Evolutionary conservation across 2,329 filamentous ascomycete species (phyloP).

Genomic region (Colletotrichum sp.): DNA sequence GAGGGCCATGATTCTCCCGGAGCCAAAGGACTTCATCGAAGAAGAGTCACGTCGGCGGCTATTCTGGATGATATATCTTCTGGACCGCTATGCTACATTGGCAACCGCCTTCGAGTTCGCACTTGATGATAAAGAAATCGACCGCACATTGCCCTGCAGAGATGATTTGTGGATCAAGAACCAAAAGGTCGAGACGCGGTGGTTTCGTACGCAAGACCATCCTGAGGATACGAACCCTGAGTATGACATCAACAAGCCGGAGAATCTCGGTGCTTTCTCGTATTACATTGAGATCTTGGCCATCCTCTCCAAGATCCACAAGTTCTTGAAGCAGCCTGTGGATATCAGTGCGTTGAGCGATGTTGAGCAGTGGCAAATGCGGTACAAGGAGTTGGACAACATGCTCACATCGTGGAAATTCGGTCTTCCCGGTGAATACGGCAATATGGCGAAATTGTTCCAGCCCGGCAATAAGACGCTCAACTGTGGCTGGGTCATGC

Average conservation of each 20-base stretch:
- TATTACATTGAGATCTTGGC: slow-evolving; percentile 91
- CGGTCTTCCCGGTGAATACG: slow-evolving; percentile 80
- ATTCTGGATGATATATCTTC: slow-evolving; percentile 93
- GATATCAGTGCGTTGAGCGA: slow-evolving; percentile 85
- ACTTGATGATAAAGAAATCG: slow-evolving; percentile 87
- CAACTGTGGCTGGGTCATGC: slow-evolving; percentile 87
- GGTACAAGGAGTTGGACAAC: slow-evolving; percentile 84
- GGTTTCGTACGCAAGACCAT: slow-evolving; percentile 68
- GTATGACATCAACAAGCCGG: slow-evolving; percentile 70
- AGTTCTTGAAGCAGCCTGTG: slow-evolving; percentile 86
- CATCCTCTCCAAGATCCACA: slow-evolving; percentile 85
- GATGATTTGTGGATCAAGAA: slow-evolving; percentile 88
- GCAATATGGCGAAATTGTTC: slow-evolving; percentile 82
- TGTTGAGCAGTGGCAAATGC: slow-evolving; percentile 87
- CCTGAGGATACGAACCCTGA: slow-evolving; percentile 54
- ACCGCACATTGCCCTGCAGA: slow-evolving; percentile 83
- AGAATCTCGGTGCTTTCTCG: slow-evolving; percentile 86
- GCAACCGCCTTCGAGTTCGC: slow-evolving; percentile 93
- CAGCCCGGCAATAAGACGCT: slow-evolving; percentile 72
- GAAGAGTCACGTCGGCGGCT: slow-evolving; percentile 84
- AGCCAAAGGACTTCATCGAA: slow-evolving; percentile 85
- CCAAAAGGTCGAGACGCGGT: slow-evolving; percentile 81
- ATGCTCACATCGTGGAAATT: slow-evolving; percentile 85
- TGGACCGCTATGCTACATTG: slow-evolving; percentile 90
- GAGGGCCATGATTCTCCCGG: slow-evolving; percentile 82